Percentiles rank a stretch among this genome's conserved stretches.
phyloP scores from a whole-genome alignment of 306 rosid species.

The Spatholobus suberectus region DNA sequence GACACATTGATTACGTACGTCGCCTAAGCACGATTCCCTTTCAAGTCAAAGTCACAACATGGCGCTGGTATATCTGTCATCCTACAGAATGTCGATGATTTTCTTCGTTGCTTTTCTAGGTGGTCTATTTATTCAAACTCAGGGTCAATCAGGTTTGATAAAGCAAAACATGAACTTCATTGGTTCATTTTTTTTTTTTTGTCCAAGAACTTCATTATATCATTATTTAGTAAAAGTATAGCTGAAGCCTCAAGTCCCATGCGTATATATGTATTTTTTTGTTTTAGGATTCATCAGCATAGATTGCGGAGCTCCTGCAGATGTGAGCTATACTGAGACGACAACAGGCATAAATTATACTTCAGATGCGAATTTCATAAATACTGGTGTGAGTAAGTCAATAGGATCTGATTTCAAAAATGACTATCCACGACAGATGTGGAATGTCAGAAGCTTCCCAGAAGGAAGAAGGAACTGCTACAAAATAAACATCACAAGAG shows the following conservation, averaged over 20 bases:
- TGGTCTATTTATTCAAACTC: too few relatives aligned
- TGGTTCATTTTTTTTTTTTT: too few relatives aligned
- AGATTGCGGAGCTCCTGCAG: constrained; percentile 47
- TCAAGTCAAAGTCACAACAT: not conserved
- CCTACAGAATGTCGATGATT: too few relatives aligned
- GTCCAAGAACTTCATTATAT: not conserved
- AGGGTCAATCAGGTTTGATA: too few relatives aligned
- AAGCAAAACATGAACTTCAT: too few relatives aligned
- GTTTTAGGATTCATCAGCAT: constrained; percentile 55
- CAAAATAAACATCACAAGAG: constrained; percentile 40
- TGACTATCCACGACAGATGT: not conserved
- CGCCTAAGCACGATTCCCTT: not conserved
- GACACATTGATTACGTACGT: too few relatives aligned
- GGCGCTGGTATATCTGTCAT: not conserved
- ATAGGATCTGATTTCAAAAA: not conserved
- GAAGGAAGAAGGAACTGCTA: constrained; percentile 59
- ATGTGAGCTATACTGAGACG: constrained; percentile 24
- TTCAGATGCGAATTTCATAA: constrained; percentile 50
- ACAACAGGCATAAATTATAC: constrained; percentile 36
- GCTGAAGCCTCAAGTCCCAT: not conserved
- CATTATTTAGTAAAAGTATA: too few relatives aligned
- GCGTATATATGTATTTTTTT: not conserved
- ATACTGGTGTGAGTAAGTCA: constrained; percentile 31
- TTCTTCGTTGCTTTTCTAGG: too few relatives aligned
- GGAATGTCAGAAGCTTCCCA: constrained; percentile 52